Evolutionary conservation across 768 basidiomycete species (phyloP).

Genomic region (Hemileccinum rubropunctum): DNA sequence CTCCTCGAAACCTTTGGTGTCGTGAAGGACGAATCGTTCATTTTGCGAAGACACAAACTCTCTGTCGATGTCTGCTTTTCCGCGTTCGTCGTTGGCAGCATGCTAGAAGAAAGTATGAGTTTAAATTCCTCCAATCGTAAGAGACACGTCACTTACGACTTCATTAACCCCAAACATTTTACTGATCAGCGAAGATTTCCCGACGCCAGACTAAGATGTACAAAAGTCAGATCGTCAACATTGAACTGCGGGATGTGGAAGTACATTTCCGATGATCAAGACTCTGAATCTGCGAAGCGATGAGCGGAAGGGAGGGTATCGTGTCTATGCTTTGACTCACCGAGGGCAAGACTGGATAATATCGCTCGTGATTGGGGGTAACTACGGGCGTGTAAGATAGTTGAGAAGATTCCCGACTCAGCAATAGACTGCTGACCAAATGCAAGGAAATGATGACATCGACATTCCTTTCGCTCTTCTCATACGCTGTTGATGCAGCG

Average conservation of each 20-base stretch:
- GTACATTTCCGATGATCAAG: background rate
- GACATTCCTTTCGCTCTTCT: background rate
- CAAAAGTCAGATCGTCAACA: background rate
- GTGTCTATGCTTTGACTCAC: background rate
- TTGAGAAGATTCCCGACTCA: background rate
- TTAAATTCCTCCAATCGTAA: background rate
- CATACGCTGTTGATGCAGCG: background rate
- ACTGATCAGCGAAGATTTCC: background rate
- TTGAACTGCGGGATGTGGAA: too few relatives aligned
- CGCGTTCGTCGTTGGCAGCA: background rate
- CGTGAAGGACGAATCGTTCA: background rate
- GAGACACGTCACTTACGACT: background rate
- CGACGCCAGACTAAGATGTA: background rate
- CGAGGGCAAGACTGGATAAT: background rate
- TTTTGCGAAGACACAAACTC: background rate
- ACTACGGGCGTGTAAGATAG: background rate
- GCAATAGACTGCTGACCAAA: background rate
- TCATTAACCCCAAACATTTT: background rate
- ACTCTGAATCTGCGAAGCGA: background rate
- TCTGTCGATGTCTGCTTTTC: background rate
- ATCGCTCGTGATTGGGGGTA: background rate
- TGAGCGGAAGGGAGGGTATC: too few relatives aligned
- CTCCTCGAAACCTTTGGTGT: background rate
- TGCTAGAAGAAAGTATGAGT: background rate
- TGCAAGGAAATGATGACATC: background rate